phyloP scores from a whole-genome alignment of 805 yeast genomes.

The Yamadazyma paraphyllophila region DNA sequence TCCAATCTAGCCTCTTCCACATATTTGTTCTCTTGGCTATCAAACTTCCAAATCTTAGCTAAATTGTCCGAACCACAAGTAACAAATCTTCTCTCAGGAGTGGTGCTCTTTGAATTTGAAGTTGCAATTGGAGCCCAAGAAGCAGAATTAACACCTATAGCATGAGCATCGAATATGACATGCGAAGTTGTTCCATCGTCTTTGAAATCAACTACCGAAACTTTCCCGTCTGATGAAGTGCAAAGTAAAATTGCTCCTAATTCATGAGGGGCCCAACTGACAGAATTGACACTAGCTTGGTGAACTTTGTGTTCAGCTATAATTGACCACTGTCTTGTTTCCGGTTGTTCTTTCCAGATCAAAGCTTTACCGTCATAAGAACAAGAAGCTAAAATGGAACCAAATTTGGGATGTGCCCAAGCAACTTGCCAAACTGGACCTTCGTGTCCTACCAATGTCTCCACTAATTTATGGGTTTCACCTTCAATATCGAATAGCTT shows the following conservation, averaged over 20 bases:
- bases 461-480: slow-evolving; percentile 74
- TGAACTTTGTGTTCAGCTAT: slow-evolving; percentile 86
- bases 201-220: slow-evolving; percentile 85
- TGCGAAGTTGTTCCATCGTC: slow-evolving; percentile 81
- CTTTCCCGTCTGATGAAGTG: slow-evolving; percentile 90
- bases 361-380: slow-evolving; percentile 93
- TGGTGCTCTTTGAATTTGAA: slow-evolving; percentile 24
- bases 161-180: slow-evolving; percentile 72
- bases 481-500: slow-evolving; percentile 85
- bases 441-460: slow-evolving; percentile 88
- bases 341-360: slow-evolving; percentile 85
- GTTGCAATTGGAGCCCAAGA: slow-evolving; percentile 81
- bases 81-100: slow-evolving; percentile 68
- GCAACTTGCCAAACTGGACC: slow-evolving; percentile 99
- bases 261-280: slow-evolving; percentile 97
- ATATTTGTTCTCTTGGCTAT: slow-evolving; percentile 54
- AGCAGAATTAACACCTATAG: slow-evolving; percentile 91
- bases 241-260: slow-evolving; percentile 89
- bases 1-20: slow-evolving; percentile 71
- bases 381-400: slow-evolving; percentile 89
- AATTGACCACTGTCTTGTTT: slow-evolving; percentile 80
- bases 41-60: slow-evolving; percentile 85
- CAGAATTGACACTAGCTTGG: slow-evolving; percentile 91
- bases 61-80: slow-evolving; percentile 95
- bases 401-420: slow-evolving; percentile 99